Conservation (phyloP, 179 eudicot species). For the Camellia oleifera region DNA sequence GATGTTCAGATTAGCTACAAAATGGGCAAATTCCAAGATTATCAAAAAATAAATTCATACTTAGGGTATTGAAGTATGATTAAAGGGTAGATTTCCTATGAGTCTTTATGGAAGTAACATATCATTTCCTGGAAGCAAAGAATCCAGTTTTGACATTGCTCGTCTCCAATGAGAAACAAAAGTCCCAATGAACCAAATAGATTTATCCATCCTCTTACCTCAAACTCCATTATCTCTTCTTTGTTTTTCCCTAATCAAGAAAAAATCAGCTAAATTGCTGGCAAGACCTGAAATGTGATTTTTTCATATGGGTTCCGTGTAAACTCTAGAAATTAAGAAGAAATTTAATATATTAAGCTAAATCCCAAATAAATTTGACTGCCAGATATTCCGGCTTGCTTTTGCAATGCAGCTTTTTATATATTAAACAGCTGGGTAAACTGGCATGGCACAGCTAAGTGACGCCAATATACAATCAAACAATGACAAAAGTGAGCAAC, state of each 20-base stretch:
- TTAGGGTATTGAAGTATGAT: neutral
- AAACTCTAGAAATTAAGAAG: neutral
- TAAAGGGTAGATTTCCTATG: too few relatives aligned
- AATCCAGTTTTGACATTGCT: too few relatives aligned
- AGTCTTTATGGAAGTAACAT: too few relatives aligned
- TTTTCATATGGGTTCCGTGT: too few relatives aligned
- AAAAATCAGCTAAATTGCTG: too few relatives aligned
- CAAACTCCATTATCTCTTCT: neutral
- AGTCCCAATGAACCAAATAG: too few relatives aligned
- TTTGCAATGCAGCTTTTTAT: neutral
- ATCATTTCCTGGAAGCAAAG: too few relatives aligned
- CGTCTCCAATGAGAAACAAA: too few relatives aligned
- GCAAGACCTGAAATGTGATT: too few relatives aligned
- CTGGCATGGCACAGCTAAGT: neutral
- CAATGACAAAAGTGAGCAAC: neutral
- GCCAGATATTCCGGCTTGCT: neutral
- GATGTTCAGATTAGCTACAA: neutral
- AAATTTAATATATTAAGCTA: neutral
- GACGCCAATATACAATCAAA: neutral
- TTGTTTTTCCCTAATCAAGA: too few relatives aligned
- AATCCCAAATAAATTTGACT: neutral
- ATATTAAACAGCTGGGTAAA: neutral
- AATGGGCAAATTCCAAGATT: neutral
- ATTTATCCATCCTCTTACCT: too few relatives aligned
- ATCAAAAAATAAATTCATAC: neutral